Base-by-base conservation (phyloP, 257 asterid species). In the Anisodus tanguticus region DNA sequence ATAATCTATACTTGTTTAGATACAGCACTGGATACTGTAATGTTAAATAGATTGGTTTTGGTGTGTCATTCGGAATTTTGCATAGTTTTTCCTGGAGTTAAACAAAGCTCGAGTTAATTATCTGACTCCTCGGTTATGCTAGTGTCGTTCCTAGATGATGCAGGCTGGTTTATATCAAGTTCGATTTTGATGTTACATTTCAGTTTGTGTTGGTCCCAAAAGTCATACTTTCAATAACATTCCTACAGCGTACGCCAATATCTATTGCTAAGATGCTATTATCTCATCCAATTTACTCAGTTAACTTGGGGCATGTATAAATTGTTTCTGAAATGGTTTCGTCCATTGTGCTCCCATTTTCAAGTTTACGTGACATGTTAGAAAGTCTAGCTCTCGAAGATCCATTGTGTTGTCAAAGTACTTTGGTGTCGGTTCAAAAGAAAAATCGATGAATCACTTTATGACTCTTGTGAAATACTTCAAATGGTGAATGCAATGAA, bases 11-110 rank as follows among this genome's bases (percentile, higher is more conserved):
- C 81, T 84, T 81, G 83, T 76, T 62, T 88, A 90, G 84, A 83
- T 87, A 86, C 88, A 83, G 49, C 84, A 69, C 70, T 45, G 79
- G 83, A 80, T 79, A 87, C 80, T 72, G 72, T 81, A 84, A 39
- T 81, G 84, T 64, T 84, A 76, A 68, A 81, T 91, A 83, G 87
- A 84, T 87, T 64, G 82, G 77, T 64, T 63, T 58, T 85, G 85
- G 92, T 79, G 90, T 88, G 91, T 79, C 66, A 64, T 74, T 22
- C 12, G 0, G 16, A 76, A 7, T 76, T 26, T 51, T 76, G 47
- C 47, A 31, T 53, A 77, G 81, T 77, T 77, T 53, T 77, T 6
- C 49, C 26, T 49, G 60, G 8, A 53, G 47, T 26, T 7, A 4
- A 22, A 26, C 81, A 76, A 76, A 53, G 81, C 22, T 53, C 53